A percentile compares a stretch with the other conserved stretches of the same genome.
Conservation (phyloP, 2,329 filamentous ascomycete species). For the Emericellopsis cladophorae region DNA sequence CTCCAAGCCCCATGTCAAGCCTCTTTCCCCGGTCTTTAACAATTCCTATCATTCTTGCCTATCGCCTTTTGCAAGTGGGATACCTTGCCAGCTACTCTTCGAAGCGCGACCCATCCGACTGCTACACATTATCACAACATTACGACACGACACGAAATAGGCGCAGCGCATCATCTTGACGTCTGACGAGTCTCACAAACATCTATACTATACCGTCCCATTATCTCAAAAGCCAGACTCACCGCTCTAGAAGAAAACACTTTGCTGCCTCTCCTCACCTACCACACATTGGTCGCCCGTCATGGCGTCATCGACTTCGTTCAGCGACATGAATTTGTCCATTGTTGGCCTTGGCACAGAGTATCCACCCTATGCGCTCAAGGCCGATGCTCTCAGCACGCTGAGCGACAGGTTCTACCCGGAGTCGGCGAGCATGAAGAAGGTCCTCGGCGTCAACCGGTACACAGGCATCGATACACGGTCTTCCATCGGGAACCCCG, state of each 20-base stretch:
- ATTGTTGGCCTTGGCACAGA: constrained; percentile 46
- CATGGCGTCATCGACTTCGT: constrained; percentile 29
- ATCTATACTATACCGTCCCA: too few species aligned
- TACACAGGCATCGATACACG: constrained; percentile 53
- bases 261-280: neutral
- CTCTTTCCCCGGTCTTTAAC: too few species aligned
- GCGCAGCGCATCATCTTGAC: too few species aligned
- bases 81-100: too few species aligned
- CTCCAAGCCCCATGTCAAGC: too few species aligned
- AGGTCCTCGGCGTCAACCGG: constrained; percentile 49
- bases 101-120: too few species aligned
- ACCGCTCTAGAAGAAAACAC: neutral
- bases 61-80: too few species aligned
- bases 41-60: too few species aligned
- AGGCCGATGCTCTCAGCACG: constrained; percentile 34
- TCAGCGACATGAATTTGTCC: constrained; percentile 43
- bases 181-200: too few species aligned
- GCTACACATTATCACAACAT: too few species aligned
- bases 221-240: too few species aligned
- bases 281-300: neutral
- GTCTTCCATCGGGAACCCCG: constrained; percentile 47
- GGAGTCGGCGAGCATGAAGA: constrained; percentile 47
- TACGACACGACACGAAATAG: too few species aligned
- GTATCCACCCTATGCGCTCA: constrained; percentile 45
- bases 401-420: constrained; percentile 46